Conservation (phyloP, 2,329 filamentous ascomycete species). For the Aschersonia sp. region DNA sequence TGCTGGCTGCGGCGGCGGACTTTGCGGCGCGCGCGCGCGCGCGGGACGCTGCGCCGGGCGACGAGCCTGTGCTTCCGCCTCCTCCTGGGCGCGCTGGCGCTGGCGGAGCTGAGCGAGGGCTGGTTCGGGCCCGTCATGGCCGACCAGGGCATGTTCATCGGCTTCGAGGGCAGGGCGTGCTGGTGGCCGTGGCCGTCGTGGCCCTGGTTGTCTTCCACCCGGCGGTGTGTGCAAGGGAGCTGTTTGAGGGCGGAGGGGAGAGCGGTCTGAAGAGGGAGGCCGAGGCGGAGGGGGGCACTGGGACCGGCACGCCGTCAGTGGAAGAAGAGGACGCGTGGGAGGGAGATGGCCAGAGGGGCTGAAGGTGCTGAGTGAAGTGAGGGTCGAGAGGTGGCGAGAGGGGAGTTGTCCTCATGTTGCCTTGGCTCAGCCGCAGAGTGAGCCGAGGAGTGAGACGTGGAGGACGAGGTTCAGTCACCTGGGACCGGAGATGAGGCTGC, state of each 20-base stretch:
- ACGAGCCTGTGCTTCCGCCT: constrained; percentile 29
- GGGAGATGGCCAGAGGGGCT: too few relatives aligned
- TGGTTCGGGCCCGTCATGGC: constrained; percentile 45
- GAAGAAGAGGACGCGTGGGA: too few relatives aligned
- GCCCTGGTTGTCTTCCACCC: constrained; percentile 26
- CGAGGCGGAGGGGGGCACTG: background rate
- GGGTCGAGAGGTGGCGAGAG: too few relatives aligned
- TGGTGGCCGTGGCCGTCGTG: constrained; percentile 31
- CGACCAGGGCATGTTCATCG: constrained; percentile 39
- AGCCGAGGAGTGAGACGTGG: too few relatives aligned
- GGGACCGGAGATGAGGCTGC: too few relatives aligned
- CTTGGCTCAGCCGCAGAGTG: too few relatives aligned
- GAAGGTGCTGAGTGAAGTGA: too few relatives aligned
- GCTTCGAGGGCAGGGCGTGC: constrained; percentile 42
- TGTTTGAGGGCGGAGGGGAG: constrained; percentile 12
- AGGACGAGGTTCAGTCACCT: too few relatives aligned
- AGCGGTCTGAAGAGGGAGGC: background rate
- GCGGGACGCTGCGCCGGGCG: constrained; percentile 5
- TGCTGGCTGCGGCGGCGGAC: constrained; percentile 30
- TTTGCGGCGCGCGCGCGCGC: constrained; percentile 31
- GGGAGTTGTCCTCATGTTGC: too few relatives aligned
- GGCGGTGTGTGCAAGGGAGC: constrained; percentile 11
- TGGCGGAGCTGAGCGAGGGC: constrained; percentile 47
- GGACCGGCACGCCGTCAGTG: background rate
- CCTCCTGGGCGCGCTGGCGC: constrained; percentile 37